Base-by-base conservation (phyloP, 495 filamentous ascomycete species). In the Penicillium chermesinum region DNA sequence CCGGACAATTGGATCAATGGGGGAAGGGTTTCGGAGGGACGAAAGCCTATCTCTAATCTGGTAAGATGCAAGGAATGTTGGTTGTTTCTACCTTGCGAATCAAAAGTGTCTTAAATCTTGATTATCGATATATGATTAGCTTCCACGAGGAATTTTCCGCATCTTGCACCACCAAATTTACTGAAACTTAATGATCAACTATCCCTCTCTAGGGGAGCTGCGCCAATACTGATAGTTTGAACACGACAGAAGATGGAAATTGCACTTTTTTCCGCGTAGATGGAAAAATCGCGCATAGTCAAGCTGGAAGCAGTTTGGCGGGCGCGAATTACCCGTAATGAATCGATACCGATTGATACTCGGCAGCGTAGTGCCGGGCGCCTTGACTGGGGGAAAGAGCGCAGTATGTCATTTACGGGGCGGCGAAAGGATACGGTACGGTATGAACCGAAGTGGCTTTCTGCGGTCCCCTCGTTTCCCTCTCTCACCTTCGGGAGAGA, bases 211-310 rank as follows among this genome's bases (percentile, higher is more conserved):
- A 30, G 25, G 25, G 10, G 25, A 30, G 25, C 25, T 30, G 10
- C 25, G 10, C 5, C 10, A 30, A n/a, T 30, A 30, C 25, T 30
- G 25, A 30, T 4, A 10, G 12, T 17, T 18, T 20, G 2, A 6
- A 9, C 2, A 18, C n/a, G 10, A 12, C 12, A 2, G 21, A 12
- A 3, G 20, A 16, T 21, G 21, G 45, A 48, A 48, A 48, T 48
- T 48, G 38, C 44, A 38, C 27, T n/a, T n/a, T n/a, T n/a, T n/a
- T n/a, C n/a, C n/a, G n/a, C n/a, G n/a, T n/a, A n/a, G n/a, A 10
- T 10, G 25, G 16, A 47, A 63, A 63, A 63, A 63, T 63, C 60
- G 60, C 60, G 60, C 60, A 63, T 63, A 59, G 49, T 58, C 48
- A 58, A 58, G 54, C 42, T 54, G 51, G 37, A 41, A 46, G 54